A percentile compares a stretch with the other conserved stretches of the same genome.
Conservation (phyloP, 1,284 basidiomycete genomes). For the Puccinia hordei region DNA sequence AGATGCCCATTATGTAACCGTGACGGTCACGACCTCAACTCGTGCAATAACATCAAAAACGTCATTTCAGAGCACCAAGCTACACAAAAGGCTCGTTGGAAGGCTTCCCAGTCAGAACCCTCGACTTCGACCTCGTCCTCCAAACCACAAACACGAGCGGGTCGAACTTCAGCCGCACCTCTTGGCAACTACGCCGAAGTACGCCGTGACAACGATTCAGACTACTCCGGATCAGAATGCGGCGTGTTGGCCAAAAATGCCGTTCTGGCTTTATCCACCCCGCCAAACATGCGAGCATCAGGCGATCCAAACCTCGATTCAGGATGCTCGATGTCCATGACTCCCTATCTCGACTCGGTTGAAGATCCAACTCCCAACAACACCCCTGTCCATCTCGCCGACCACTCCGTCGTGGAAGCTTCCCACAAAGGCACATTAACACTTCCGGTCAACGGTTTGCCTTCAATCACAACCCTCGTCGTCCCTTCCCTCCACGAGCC, state of each 20-base stretch:
- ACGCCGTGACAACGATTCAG: background rate
- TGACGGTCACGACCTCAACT: background rate
- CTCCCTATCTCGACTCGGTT: background rate
- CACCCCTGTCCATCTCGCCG: background rate
- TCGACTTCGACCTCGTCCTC: background rate
- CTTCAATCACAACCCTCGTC: background rate
- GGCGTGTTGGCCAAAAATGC: background rate
- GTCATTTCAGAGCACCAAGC: background rate
- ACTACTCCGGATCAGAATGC: background rate
- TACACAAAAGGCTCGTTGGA: background rate
- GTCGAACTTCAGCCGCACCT: background rate
- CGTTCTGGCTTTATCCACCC: background rate
- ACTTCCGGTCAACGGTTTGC: background rate
- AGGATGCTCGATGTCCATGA: constrained; percentile 1
- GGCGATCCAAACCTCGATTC: background rate
- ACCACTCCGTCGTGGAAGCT: background rate
- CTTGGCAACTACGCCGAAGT: background rate
- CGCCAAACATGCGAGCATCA: background rate
- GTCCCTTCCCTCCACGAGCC: constrained; percentile 14
- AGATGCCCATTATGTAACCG: background rate
- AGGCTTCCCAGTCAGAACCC: background rate
- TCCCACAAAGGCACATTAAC: background rate
- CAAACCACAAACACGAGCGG: background rate
- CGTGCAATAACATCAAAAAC: background rate
- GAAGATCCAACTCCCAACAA: background rate